These are phyloP conservation scores for Jaltomata sinuosa DNA, from an alignment of 257 asterid species.

Conservation along the genomic window DNA sequence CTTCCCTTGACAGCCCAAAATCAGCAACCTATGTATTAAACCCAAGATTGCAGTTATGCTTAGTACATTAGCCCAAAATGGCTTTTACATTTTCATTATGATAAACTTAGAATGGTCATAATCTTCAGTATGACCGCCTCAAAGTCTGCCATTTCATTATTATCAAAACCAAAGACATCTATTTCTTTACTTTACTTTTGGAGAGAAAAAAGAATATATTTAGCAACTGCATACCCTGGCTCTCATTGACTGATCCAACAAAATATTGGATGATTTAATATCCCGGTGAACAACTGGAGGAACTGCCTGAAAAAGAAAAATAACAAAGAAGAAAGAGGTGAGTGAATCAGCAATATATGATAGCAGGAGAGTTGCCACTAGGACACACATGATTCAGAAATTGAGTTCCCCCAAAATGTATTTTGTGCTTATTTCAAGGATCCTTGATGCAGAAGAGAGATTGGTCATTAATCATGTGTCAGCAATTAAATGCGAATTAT, in stretches of 20 bases:
- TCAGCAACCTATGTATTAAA: slow-evolving; percentile 63
- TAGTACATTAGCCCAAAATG: background rate
- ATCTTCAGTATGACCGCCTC: background rate
- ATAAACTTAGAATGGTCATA: background rate
- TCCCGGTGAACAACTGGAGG: slow-evolving; percentile 94
- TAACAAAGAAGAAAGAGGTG: background rate
- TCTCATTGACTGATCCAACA: slow-evolving; percentile 84
- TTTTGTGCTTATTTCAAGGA: background rate
- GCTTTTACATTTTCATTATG: background rate
- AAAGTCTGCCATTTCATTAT: background rate
- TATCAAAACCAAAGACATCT: background rate
- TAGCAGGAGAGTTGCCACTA: background rate
- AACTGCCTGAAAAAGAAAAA: slow-evolving; percentile 66
- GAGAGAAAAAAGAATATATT: background rate
- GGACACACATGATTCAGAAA: background rate
- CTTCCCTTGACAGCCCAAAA: slow-evolving; percentile 97
- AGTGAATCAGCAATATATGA: background rate
- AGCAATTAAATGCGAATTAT: background rate
- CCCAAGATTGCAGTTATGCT: background rate
- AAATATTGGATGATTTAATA: slow-evolving; percentile 84
- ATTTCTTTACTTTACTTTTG: background rate
- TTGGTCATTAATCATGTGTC: background rate
- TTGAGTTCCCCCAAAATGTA: background rate
- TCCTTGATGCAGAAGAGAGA: background rate
- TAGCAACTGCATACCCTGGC: slow-evolving; percentile 54